Base-by-base conservation (phyloP, 192 early-diverging fungal genomes). In the Coemansia sp. region DNA sequence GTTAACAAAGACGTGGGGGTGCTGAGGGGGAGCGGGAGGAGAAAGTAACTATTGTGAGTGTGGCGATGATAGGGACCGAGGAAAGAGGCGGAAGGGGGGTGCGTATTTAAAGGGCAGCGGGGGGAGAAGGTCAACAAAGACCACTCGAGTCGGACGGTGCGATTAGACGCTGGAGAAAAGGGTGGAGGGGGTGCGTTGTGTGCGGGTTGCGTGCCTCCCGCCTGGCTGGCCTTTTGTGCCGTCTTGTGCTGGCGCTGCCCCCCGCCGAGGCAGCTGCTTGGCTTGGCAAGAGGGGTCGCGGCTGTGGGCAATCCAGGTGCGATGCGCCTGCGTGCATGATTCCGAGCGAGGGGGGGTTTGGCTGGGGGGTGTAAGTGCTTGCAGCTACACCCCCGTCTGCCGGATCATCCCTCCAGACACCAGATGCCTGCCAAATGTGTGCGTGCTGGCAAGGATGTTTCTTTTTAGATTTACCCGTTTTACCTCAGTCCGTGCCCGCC, bases 91-190 rank as follows among this genome's bases (percentile, higher is more conserved):
- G 55, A 8, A 19, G 25, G 40, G 16, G 35, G 21, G 14, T 19
- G 21, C 29, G 40, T 45, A 45, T 57, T 57, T 57, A 57, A 57
- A 57, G 55, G 55, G 14, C 23, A n/a, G n/a, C n/a, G n/a, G n/a
- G n/a, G 19, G 16, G 44, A 6, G 10, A 9, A 19, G 46, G 46
- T 48, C 46, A 48, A 24, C 46, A 44, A 44, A 44, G 42, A 44
- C 42, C 42, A 19, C 46, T 16, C 22, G 18, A 24, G 46, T 16
- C 9, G 46, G 46, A 48, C n/a, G 18, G 42, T n/a, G 42, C 42
- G 24, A 48, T 27, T 18, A 29, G 50, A 19, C 18, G 29, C 28
- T 32, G 23, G 35, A 11, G 29, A 31, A 32, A 28, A 31, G 14
- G 29, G 28, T 4, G 29, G 9, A 31, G 46, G 46, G 47, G 47